Evolutionary conservation across 805 yeast species (phyloP), one percentile per base, ranked within the genome.

Genomic region (Sungouiella thailandica): DNA sequence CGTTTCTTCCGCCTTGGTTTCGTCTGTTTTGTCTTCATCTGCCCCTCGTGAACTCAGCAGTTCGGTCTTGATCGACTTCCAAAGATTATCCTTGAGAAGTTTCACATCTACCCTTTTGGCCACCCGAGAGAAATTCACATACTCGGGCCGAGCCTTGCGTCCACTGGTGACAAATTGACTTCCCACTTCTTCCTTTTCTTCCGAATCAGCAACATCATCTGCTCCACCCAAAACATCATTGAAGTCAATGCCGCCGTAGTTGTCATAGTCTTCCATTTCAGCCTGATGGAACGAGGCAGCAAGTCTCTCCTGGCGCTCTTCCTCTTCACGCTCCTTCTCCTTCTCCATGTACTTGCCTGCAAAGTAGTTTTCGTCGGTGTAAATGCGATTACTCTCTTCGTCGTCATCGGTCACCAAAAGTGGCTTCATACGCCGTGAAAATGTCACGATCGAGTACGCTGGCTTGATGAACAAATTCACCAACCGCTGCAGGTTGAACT

Each of bases 51-150:
- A 6, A 34, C 39, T n/a, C n/a, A n/a, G n/a, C n/a, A n/a, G n/a
- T 30, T 49, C 53, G 20, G 25, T 15, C 35, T 57, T 62, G 48
- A 79, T 61, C 1, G 74, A 68, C 20, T 66, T 65, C 95, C 95
- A 87, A 25, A 87, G 49, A 48, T 83, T 84, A 35, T 79, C 81
- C 60, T 88, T 87, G 33, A 87, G 64, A 17, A 65, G 60, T 42
- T 76, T 74, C 22, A 88, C 83, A 50, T 87, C 89, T 18, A 88
- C 93, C 41, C 77, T 74, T 53, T 86, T 87, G 4, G 95, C 86
- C 13, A 76, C 74, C 31, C 79, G 69, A 2, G 95, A 79, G 50
- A 75, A 84, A 39, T 68, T 74, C 29, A 70, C 69, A 35, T 69
- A 60, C 16, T 65, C 70, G 2, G 68, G 65, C 25, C 70, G 35